These are phyloP conservation scores for Aspergillus heteromorphus DNA, from an alignment of 495 filamentous ascomycete species.

Conservation along the genomic window DNA sequence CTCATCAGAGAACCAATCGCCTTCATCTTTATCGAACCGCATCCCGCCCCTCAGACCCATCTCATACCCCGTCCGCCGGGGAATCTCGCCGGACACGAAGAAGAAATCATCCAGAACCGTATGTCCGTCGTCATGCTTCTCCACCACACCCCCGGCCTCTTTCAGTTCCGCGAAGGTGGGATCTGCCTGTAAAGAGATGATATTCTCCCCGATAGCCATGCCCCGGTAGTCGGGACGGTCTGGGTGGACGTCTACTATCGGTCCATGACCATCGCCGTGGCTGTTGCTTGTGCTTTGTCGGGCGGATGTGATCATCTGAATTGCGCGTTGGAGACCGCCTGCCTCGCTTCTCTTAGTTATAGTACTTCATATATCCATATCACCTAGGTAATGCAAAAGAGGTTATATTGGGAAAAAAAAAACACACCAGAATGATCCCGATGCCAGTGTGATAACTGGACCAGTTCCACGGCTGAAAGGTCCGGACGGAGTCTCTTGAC, in stretches of 20 bases:
- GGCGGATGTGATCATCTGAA: constrained; percentile 44
- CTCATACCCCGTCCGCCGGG: constrained; percentile 50
- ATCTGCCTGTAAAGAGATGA: constrained; percentile 52
- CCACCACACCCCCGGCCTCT: constrained; percentile 39
- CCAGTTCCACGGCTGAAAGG: constrained; percentile 60
- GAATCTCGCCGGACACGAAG: constrained; percentile 54
- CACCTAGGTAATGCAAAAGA: not conserved
- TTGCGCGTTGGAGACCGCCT: constrained; percentile 46
- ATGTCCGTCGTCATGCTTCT: constrained; percentile 42
- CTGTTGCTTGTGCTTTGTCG: constrained; percentile 33
- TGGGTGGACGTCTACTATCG: constrained; percentile 52
- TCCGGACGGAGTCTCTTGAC: constrained; percentile 44
- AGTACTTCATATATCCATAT: not conserved
- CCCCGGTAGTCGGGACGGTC: constrained; percentile 51
- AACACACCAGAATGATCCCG: constrained; percentile 51
- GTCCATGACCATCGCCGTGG: too few species aligned
- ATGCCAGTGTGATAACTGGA: constrained; percentile 73
- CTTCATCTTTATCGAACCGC: constrained; percentile 37
- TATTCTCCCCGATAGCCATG: constrained; percentile 33
- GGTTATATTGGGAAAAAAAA: not conserved
- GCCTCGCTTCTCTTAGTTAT: constrained; percentile 1
- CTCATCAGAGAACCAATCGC: constrained; percentile 51
- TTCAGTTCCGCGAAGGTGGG: constrained; percentile 51
- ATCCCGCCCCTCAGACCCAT: constrained; percentile 45
- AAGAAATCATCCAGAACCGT: constrained; percentile 52